Base-by-base conservation (phyloP, 176 grass and related monocot genomes). In the Pharus latifolius region DNA sequence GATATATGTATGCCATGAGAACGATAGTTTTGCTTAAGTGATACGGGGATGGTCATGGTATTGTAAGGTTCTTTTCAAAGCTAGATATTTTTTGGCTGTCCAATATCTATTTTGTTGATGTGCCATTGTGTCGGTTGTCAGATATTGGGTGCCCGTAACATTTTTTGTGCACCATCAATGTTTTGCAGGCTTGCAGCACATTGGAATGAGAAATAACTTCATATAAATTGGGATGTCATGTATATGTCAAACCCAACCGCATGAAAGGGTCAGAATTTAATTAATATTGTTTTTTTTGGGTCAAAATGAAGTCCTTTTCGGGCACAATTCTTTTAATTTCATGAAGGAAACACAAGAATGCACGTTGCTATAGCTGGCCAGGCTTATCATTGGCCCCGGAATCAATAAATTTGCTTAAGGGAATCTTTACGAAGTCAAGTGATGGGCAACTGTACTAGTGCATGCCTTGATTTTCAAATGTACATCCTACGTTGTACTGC, bases 21-120 rank as follows among this genome's bases (percentile, higher is more conserved):
- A n/a, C n/a, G n/a, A n/a, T n/a, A n/a, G n/a, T n/a, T 31, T 73
- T 74, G 29, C 56, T 74, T 38, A 56, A 6, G 63, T 42, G 77
- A 63, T 80, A 85, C 65, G 76, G 80, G 83, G 76, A 69, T 41
- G 63, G 51, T 25, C 83, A 54, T 75, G 55, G 56, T 30, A 30
- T 45, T 56, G 55, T 55, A 12, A 49, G 17, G 76, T 63, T 85
- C 70, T 47, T 85, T 80, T 85, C 76, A 17, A 12, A 48, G 0
- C 9, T 31, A 74, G 69, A 85, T 80, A 80, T 85, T 80, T 74
- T n/a, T n/a, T n/a, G n/a, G n/a, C n/a, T n/a, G n/a, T n/a, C n/a
- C n/a, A n/a, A n/a, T n/a, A n/a, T n/a, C n/a, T n/a, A n/a, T n/a
- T n/a, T n/a, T n/a, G n/a, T n/a, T n/a, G n/a, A n/a, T n/a, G n/a